Percentiles rank a stretch among this genome's conserved stretches.
Conservation (phyloP, 2,329 filamentous ascomycete genomes). For the Fusarium vanettenii region DNA sequence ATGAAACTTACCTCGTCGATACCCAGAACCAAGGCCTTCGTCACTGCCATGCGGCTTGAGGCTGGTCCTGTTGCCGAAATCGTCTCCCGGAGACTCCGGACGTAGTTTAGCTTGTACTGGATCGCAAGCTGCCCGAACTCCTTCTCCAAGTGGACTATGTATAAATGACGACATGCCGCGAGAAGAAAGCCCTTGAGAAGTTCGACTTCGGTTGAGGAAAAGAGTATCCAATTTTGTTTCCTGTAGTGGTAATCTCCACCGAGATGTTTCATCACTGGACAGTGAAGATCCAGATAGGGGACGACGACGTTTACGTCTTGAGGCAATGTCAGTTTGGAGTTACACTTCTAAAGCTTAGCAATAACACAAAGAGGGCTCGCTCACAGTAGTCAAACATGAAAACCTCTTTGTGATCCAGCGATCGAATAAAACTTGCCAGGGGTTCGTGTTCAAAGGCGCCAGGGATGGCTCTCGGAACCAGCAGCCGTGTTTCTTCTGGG, state of each 20-base stretch:
- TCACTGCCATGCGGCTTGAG: conserved; percentile 4
- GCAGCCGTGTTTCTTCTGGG: background rate
- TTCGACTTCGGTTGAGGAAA: conserved; percentile 14
- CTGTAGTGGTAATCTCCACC: background rate
- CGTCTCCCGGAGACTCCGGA: conserved; percentile 5
- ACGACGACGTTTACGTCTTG: conserved; percentile 13
- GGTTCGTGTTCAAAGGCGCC: conserved; percentile 24
- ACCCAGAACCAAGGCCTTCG: conserved; percentile 11
- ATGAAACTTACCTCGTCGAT: conserved; percentile 20
- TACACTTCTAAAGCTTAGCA: background rate
- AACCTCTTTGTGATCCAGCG: conserved; percentile 3
- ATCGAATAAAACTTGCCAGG: conserved; percentile 20
- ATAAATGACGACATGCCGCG: conserved; percentile 16
- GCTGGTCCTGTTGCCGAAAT: background rate
- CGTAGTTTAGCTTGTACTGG: conserved; percentile 18
- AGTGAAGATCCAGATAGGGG: conserved; percentile 13
- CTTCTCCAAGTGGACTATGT: background rate
- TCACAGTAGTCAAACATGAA: conserved; percentile 27
- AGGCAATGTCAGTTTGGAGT: background rate
- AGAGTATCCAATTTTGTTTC: conserved; percentile 16
- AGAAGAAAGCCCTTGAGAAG: conserved; percentile 24
- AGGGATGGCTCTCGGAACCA: background rate
- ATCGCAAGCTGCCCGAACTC: conserved; percentile 13
- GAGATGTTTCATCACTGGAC: conserved; percentile 11
- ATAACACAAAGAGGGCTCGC: background rate